Evolutionary conservation across 345 rosid genomes (phyloP).

Genomic region (Gynandropsis gynandra): DNA sequence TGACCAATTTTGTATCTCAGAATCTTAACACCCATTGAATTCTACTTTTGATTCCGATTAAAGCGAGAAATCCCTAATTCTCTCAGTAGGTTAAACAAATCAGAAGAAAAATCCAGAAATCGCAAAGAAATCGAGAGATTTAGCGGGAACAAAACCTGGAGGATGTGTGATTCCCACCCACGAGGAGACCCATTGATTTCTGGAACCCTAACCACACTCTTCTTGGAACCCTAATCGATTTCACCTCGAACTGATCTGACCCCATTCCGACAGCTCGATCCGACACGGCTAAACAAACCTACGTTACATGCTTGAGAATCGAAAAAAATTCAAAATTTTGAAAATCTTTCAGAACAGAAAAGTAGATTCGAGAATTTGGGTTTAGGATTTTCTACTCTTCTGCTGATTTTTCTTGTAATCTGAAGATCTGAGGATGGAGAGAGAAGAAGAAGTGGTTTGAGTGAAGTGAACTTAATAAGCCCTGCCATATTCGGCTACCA

Average conservation of each 20-base stretch:
- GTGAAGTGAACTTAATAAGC: neutral
- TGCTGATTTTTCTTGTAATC: neutral
- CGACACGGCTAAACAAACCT: conserved; percentile 14
- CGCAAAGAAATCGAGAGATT: neutral
- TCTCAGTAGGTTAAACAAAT: conserved; percentile 24
- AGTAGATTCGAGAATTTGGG: neutral
- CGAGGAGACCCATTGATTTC: conserved; percentile 65
- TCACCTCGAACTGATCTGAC: conserved; percentile 35
- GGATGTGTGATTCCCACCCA: conserved; percentile 96
- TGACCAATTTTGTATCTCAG: conserved; percentile 38
- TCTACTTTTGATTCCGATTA: conserved; percentile 13
- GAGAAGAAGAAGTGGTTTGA: neutral
- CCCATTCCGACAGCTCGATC: conserved; percentile 40
- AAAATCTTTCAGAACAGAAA: conserved; percentile 26
- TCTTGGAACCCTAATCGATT: conserved; percentile 20
- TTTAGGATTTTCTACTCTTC: neutral
- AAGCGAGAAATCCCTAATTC: neutral
- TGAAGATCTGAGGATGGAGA: conserved; percentile 10
- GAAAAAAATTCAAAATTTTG: conserved; percentile 22
- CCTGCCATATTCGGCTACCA: neutral
- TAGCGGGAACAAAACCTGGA: conserved; percentile 89
- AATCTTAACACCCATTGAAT: conserved; percentile 42
- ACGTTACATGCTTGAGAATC: conserved; percentile 15
- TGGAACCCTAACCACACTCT: conserved; percentile 29
- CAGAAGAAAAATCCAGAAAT: neutral